Base-by-base conservation (phyloP, 1,284 basidiomycete genomes). In the Sphagnurus paluster region DNA sequence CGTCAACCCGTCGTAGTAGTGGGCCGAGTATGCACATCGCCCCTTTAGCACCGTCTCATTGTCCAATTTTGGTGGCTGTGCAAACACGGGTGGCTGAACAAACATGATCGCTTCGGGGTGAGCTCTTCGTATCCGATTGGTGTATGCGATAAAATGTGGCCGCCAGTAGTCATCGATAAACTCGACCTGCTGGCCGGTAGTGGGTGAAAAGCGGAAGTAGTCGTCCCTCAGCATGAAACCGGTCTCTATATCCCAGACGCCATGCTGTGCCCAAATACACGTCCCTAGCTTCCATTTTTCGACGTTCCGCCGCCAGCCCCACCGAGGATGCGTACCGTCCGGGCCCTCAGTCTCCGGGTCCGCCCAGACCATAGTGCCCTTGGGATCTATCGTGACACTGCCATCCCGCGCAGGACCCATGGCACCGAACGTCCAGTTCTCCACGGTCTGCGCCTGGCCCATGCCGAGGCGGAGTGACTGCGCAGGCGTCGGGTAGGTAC, bases 1-100 rank as follows among this genome's bases (percentile, higher is more conserved):
- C 5, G 88, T 90, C 35, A 98, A 74, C 1, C 96, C 96, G 60
- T 99, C 96, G 64, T 98, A 99, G 65, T 93, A 99, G 67, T 99
- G 96, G 0, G 84, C 78, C 0, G 91, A 87, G 51, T 90, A 87
- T 43, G 82, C 90, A 7, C 80, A 86, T 1, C 96, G 82, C 0
- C 86, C 84, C 34, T 74, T 69, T 11, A 95, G 71, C 35, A 82
- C 69, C 44, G 81, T 78, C 2, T 59, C 57, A 2, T n/a, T n/a
- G n/a, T 79, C 72, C 3, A 92, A 69, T 2, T 75, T 71, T 0
- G 87, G 87, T 0, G 93, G 94, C 10, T 73, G 75, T 4, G 87
- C 86, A 64, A 98, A 97, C 0, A 99, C 95, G 2, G 95, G 91
- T 0, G 93, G 90, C 56, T 97, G 91, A 32, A 98, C 76, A 64